These are phyloP conservation scores for Pseudoturritis turrita DNA, from an alignment of 345 rosid genomes.

Conservation along the genomic window DNA sequence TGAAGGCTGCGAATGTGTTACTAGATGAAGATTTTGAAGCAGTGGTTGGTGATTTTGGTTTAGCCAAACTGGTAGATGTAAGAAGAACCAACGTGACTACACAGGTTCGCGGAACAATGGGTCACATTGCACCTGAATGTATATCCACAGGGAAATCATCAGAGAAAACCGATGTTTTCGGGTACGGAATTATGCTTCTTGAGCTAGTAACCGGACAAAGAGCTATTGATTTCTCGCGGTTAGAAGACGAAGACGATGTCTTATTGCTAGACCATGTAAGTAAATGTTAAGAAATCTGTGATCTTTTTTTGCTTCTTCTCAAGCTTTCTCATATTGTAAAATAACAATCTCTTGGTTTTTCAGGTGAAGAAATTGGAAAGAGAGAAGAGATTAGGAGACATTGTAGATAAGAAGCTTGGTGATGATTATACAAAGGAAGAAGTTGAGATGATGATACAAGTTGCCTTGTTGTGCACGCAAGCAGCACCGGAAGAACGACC, in stretches of 20 bases:
- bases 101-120: slow-evolving; percentile 99
- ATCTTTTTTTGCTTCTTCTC: not conserved
- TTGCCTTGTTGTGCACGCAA: slow-evolving; percentile 89
- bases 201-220: slow-evolving; percentile 99
- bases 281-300: not conserved
- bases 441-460: slow-evolving; percentile 91
- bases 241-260: slow-evolving; percentile 98
- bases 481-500: slow-evolving; percentile 89
- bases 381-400: slow-evolving; percentile 33
- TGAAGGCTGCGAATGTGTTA: slow-evolving; percentile 92
- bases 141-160: slow-evolving; percentile 97
- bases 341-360: not conserved
- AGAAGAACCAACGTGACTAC: slow-evolving; percentile 85
- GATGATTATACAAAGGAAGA: slow-evolving; percentile 36
- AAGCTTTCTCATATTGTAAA: not conserved
- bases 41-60: slow-evolving; percentile 96
- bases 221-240: slow-evolving; percentile 95
- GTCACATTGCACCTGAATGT: slow-evolving; percentile 98
- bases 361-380: slow-evolving; percentile 38
- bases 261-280: slow-evolving; percentile 94
- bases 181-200: slow-evolving; percentile 92
- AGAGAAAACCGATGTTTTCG: slow-evolving; percentile 92
- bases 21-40: slow-evolving; percentile 97
- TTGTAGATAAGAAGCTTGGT: slow-evolving; percentile 33
- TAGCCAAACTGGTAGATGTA: slow-evolving; percentile 93